Evolutionary conservation across 2,329 filamentous ascomycete species (phyloP).

Genomic region (Ceratocystiopsis brevicomis): DNA sequence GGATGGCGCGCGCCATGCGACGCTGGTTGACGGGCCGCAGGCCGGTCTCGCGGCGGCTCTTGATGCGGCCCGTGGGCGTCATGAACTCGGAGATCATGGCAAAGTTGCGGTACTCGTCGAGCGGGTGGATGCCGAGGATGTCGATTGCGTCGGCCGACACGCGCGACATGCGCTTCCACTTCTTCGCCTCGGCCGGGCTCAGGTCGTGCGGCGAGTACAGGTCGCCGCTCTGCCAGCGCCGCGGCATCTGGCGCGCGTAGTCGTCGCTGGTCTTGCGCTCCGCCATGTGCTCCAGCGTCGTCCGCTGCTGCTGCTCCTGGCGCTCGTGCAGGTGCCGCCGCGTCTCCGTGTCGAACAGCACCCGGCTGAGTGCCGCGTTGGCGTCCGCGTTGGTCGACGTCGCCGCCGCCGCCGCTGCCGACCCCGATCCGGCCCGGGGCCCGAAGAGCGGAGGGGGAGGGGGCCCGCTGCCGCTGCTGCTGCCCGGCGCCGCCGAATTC

Average conservation of each 20-base stretch:
- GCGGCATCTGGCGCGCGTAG: conserved; percentile 44
- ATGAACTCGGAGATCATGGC: conserved; percentile 79
- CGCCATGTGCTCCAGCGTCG: conserved; percentile 19
- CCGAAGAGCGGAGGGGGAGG: not conserved
- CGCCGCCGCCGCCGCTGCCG: not conserved
- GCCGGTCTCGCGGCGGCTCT: conserved; percentile 54
- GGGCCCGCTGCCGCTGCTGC: too few relatives aligned
- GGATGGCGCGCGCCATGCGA: conserved; percentile 79
- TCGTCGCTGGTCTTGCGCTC: conserved; percentile 26
- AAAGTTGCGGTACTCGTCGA: conserved; percentile 88
- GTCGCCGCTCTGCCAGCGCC: conserved; percentile 60
- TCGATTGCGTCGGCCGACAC: conserved; percentile 58
- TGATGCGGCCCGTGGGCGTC: conserved; percentile 69
- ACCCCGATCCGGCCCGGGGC: too few relatives aligned
- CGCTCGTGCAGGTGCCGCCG: conserved; percentile 4
- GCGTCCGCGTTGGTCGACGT: not conserved
- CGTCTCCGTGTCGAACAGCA: conserved; percentile 8
- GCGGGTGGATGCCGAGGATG: conserved; percentile 56
- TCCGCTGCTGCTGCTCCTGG: conserved; percentile 10
- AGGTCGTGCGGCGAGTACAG: conserved; percentile 85
- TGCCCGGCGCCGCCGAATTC: too few relatives aligned
- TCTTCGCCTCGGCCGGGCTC: conserved; percentile 55
- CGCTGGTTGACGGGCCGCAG: conserved; percentile 80
- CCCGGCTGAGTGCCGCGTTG: conserved; percentile 5
- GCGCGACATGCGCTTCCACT: conserved; percentile 46